A percentile compares a stretch with the other conserved stretches of the same genome.
Evolutionary conservation across 1,139 yeast genomes (phyloP).

Genomic region (Maudiozyma humilis): DNA sequence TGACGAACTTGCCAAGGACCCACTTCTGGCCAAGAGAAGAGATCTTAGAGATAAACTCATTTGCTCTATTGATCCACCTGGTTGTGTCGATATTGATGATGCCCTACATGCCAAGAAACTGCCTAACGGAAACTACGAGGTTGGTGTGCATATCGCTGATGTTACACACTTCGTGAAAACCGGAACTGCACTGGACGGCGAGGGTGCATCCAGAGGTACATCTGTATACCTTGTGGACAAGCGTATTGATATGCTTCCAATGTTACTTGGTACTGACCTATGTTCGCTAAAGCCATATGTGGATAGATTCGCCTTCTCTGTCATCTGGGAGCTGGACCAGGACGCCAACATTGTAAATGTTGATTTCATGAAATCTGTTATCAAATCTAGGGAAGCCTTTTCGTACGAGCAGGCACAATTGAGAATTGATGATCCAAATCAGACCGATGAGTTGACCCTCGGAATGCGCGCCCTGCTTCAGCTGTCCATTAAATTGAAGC

Average conservation of each 20-base stretch:
- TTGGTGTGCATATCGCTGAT: slow-evolving; percentile 98
- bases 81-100: slow-evolving; percentile 98
- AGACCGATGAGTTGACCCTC: slow-evolving; percentile 74
- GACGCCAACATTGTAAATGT: slow-evolving; percentile 81
- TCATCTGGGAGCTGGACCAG: slow-evolving; percentile 86
- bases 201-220: slow-evolving; percentile 96
- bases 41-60: slow-evolving; percentile 84
- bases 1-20: slow-evolving; percentile 41
- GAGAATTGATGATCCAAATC: slow-evolving; percentile 73
- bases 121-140: slow-evolving; percentile 91
- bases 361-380: slow-evolving; percentile 78
- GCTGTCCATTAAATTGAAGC: slow-evolving; percentile 76
- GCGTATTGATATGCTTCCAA: slow-evolving; percentile 97
- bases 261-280: slow-evolving; percentile 87
- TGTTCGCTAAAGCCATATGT: slow-evolving; percentile 94
- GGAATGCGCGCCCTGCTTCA: slow-evolving; percentile 79
- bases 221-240: slow-evolving; percentile 97
- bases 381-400: slow-evolving; percentile 87
- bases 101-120: slow-evolving; percentile 81
- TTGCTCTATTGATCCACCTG: slow-evolving; percentile 96
- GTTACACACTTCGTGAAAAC: slow-evolving; percentile 96
- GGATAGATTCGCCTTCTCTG: slow-evolving; percentile 92
- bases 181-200: slow-evolving; percentile 83
- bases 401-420: slow-evolving; percentile 90
- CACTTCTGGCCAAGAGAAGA: slow-evolving; percentile 54